These are phyloP conservation scores for Bromus sterilis DNA, from an alignment of 176 grass and related monocot genomes.

Conservation along the genomic window DNA sequence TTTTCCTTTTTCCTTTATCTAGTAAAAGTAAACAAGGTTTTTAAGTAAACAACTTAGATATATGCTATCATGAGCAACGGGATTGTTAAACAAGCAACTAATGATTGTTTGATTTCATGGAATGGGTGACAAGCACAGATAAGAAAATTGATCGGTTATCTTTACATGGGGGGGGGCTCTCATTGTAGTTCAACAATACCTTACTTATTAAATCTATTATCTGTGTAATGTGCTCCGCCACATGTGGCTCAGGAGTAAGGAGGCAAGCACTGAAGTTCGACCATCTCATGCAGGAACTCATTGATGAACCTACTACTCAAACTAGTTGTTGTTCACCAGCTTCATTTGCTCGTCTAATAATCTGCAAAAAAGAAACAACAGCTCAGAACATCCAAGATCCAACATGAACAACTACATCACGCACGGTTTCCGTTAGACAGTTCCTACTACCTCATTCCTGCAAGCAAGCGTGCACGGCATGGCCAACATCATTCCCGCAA, in stretches of 20 bases:
- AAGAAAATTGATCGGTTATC: background rate
- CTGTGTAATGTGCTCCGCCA: slow-evolving; percentile 70
- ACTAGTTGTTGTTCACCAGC: slow-evolving; percentile 43
- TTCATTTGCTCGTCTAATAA: slow-evolving; percentile 80
- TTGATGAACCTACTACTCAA: slow-evolving; percentile 62
- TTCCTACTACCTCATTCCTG: too few species aligned
- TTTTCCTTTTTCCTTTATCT: slow-evolving; percentile 49
- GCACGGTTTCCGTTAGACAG: background rate
- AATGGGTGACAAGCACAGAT: background rate
- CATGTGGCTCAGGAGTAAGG: slow-evolving; percentile 64
- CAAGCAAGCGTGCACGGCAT: too few species aligned
- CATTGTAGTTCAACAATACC: slow-evolving; percentile 39
- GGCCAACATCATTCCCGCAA: too few species aligned
- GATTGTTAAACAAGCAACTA: background rate
- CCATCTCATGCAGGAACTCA: slow-evolving; percentile 70
- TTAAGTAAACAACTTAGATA: background rate
- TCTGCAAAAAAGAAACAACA: slow-evolving; percentile 33
- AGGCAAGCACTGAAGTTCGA: slow-evolving; percentile 65
- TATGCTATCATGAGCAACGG: background rate
- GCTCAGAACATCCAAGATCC: background rate
- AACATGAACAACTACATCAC: background rate
- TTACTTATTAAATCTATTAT: slow-evolving; percentile 85
- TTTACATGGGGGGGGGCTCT: too few species aligned
- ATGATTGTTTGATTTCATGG: background rate
- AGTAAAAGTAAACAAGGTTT: background rate